A percentile compares a stretch with the other conserved stretches of the same genome.
Conservation (phyloP, 2,329 filamentous ascomycete genomes). For the Phaeophleospora eucalypticola region DNA sequence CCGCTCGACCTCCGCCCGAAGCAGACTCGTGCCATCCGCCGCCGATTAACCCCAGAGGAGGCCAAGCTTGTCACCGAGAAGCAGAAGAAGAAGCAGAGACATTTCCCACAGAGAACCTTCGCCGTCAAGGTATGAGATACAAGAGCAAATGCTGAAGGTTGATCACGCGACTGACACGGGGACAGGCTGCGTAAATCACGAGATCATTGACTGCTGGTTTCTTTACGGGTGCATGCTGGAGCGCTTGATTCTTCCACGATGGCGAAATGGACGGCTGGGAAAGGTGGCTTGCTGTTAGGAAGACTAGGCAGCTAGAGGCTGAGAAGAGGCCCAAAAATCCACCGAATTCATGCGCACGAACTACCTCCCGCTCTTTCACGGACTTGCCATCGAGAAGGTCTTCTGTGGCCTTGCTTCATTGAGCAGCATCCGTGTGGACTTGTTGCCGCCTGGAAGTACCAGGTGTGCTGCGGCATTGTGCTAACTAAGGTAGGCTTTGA, state of each 20-base stretch:
- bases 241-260: slow-evolving; percentile 17
- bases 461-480: no score
- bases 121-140: slow-evolving; percentile 78
- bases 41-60: slow-evolving; percentile 90
- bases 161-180: slow-evolving; percentile 8
- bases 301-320: slow-evolving; percentile 17
- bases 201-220: slow-evolving; percentile 15
- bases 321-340: slow-evolving; percentile 8
- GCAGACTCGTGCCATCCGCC: slow-evolving; percentile 96
- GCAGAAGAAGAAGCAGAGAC: slow-evolving; percentile 90
- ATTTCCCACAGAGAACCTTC: slow-evolving; percentile 99
- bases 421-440: no score
- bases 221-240: slow-evolving; percentile 20
- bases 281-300: slow-evolving; percentile 15
- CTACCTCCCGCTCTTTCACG: no score
- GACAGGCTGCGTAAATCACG: slow-evolving; percentile 14
- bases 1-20: slow-evolving; percentile 98
- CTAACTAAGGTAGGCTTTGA: no score
- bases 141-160: background rate
- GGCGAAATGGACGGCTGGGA: slow-evolving; percentile 21
- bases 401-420: no score
- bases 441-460: no score
- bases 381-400: no score
- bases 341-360: slow-evolving; percentile 14
- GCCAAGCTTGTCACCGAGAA: slow-evolving; percentile 79